Base-by-base conservation (phyloP, 1,284 basidiomycete species). In the Cerrena zonata region DNA sequence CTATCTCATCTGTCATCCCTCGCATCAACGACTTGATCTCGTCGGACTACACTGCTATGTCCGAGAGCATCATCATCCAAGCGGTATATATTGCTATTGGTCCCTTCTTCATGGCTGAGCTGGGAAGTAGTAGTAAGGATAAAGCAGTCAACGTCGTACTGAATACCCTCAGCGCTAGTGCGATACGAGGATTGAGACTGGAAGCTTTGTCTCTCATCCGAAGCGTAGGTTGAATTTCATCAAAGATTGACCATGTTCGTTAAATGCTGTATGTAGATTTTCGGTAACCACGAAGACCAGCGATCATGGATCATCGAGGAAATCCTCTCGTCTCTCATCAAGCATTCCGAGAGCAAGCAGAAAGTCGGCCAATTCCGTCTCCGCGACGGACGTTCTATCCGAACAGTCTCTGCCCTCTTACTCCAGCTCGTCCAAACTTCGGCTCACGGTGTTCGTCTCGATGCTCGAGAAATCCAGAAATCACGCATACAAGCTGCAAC, bases 261-360 rank as follows among this genome's bases (percentile, higher is more conserved):
- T 41, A 18, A 41, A 39, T 45, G 47, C 41, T 22, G 26, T 21
- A 23, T 53, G 5, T 61, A 92, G 86, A 85, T 95, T 25, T 98
- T 97, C 62, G 90, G 91, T 5, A 87, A 85, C 55, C 85, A 96
- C 58, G 84, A 90, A 53, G 84, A 87, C 36, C 95, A 99, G 67
- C 76, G 95, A 1, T 82, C 85, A 1, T 97, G 94, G 93, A 95
- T 98, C 56, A 87, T 99, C 19, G 94, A 97, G 65, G 95, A 98
- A 67, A 93, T 98, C 26, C 67, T 99, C 18, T 81, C 84, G 2
- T 93, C 91, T 0, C 71, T 98, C 45, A 92, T 91, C 58, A 93
- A 90, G 65, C 75, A 96, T 5, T 91, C 91, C 0, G 93, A 96
- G 58, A 81, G 85, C 42, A 94, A 91, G 61, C 86, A 89, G 62